Base-by-base conservation (phyloP, 192 early-diverging fungal species). In the Linnemannia exigua region DNA sequence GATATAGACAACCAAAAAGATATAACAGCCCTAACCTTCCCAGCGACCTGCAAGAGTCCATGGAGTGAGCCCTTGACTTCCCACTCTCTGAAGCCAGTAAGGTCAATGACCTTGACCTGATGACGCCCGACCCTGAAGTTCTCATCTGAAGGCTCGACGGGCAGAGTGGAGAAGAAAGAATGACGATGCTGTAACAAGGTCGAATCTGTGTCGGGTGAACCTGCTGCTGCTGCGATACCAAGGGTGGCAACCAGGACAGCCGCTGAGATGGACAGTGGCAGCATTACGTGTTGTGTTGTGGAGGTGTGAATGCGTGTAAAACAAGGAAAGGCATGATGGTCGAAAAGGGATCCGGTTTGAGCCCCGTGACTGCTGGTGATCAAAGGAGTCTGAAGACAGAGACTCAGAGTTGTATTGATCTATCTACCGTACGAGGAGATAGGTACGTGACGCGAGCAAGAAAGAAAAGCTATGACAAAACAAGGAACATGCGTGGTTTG, bases 111-210 rank as follows among this genome's bases (percentile, higher is more conserved):
- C 63, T 86, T 51, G 63, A 86, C 78, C 67, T 72, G 69, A 80
- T 86, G 77, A 54, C 19, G 67, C 33, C 69, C 20, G 5, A 80
- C 79, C 63, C 77, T 76, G 36, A 86, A 44, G n/a, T 86, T 86
- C 5, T 86, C 84, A 70, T 86, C 84, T 3, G 84, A 75, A 17
- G 84, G 84, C 51, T 86, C 84, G 16, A 76, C 79, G 9, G 78
- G 84, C 3, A 80, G 61, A 4, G 84, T 74, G 0, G 78, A 74
- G 63, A 86, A 75, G 78, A 86, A 86, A 17, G 84, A 86, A 71
- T 86, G 84, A 38, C 84, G 84, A 69, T 86, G 84, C 6, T 76
- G 77, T 9, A 86, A 52, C 16, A 80, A 51, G 2, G 11, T 28
- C 12, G 73, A 33, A 17, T 58, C 11, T 28, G 61, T n/a, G 61